Base-by-base conservation (phyloP, 768 basidiomycete species). In the Suillus bovinus region DNA sequence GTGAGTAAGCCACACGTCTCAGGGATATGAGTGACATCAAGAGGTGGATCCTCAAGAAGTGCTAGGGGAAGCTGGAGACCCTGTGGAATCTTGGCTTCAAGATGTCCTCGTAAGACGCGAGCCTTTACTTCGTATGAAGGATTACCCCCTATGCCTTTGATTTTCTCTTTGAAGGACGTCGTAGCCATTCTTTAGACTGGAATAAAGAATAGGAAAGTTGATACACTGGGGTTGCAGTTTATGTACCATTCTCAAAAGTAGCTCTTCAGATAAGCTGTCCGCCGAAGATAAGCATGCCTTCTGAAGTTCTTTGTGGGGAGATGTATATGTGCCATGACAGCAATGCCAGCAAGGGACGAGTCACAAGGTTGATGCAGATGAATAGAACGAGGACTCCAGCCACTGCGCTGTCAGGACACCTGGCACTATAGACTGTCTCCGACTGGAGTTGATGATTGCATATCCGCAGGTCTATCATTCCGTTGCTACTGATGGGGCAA, bases 1-100 rank as follows among this genome's bases (percentile, higher is more conserved):
- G 69, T 69, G 59, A 79, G 66, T 1, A 78, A 64, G 11, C 75
- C 78, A 13, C 69, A 76, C 17, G 68, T 66, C 39, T 66, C 67
- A 0, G 78, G 76, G 10, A 79, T 72, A 11, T 58, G 58, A 8
- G 72, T 74, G 14, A 79, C 74, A 42, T 78, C 72, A 61, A 75
- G 68, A 10, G 71, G 72, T 27, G 68, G 68, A 14, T 63, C 58
- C 4, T 69, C 66, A 3, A 72, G 63, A 20, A 68, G 56, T 14
- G 64, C 57, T 49, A 62, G 41, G 9, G 64, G 54, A 33, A 73
- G 65, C 13, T 59, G 64, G 34, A 61, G 70, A 39, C 55, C 34
- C 4, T 56, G 41, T 38, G 72, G 72, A 16, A 74, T 72, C 52
- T 70, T 69, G 16, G 36, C 68, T 34, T 70, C 50, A 44, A 74